Percentiles rank a stretch among this genome's conserved stretches.
These are phyloP conservation scores for Haplosporangium gracile DNA, from an alignment of 192 early-diverging fungal species.

Conservation along the genomic window DNA sequence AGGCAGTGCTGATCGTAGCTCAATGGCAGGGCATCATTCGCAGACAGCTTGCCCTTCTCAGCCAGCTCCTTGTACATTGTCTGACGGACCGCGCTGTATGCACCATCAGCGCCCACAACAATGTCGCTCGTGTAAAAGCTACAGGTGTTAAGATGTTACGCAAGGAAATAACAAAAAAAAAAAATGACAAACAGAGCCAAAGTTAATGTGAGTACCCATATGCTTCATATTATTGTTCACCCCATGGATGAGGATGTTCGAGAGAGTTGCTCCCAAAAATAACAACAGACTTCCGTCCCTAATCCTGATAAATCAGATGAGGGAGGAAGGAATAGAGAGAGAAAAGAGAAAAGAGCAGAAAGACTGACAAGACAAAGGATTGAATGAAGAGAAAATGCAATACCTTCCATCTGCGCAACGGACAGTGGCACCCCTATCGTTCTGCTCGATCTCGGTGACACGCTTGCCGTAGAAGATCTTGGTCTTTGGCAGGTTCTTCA, in stretches of 20 bases:
- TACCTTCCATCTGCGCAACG: slow-evolving; percentile 53
- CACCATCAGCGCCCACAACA: slow-evolving; percentile 49
- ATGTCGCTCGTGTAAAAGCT: slow-evolving; percentile 39
- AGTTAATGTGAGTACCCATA: not conserved
- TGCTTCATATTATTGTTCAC: not conserved
- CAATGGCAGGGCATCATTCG: slow-evolving; percentile 40
- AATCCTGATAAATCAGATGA: not conserved
- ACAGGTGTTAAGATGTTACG: not conserved
- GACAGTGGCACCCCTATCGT: slow-evolving; percentile 31
- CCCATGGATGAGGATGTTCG: not conserved
- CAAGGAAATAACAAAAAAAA: not conserved
- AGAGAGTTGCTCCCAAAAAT: slow-evolving; percentile 2
- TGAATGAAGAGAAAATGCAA: not conserved
- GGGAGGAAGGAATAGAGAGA: not conserved
- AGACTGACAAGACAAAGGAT: not conserved
- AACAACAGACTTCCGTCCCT: not conserved
- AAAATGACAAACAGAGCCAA: not conserved
- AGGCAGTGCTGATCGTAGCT: slow-evolving; percentile 52
- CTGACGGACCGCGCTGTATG: slow-evolving; percentile 36
- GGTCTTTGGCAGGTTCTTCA: slow-evolving; percentile 46
- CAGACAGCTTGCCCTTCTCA: slow-evolving; percentile 23
- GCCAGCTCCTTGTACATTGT: slow-evolving; percentile 37
- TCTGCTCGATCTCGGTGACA: slow-evolving; percentile 29
- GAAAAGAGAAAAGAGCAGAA: not conserved
- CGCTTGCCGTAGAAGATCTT: slow-evolving; percentile 44